phyloP scores from a whole-genome alignment of 768 basidiomycete species.

The Suillus clintonianus region DNA sequence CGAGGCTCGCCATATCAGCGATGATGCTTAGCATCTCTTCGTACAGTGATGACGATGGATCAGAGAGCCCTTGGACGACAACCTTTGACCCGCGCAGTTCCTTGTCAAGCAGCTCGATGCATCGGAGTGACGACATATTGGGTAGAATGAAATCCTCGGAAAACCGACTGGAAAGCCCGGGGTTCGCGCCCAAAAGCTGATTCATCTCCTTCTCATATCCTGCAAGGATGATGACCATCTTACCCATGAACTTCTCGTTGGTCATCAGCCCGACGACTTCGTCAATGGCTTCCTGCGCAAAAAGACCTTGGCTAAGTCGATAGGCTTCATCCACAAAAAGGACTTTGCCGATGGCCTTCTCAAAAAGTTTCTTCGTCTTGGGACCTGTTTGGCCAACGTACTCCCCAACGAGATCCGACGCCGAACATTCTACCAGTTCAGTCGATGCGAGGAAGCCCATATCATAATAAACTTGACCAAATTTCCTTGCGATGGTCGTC shows the following conservation, averaged over 20 bases:
- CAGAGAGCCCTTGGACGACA: constrained; percentile 35
- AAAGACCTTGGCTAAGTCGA: constrained; percentile 58
- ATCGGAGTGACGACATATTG: constrained; percentile 50
- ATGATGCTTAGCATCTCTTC: constrained; percentile 41
- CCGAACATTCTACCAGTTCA: constrained; percentile 68
- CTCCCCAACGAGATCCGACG: constrained; percentile 67
- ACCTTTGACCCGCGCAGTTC: constrained; percentile 49
- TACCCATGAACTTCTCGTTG: constrained; percentile 53
- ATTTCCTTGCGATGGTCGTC: constrained; percentile 61
- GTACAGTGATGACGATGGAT: constrained; percentile 31
- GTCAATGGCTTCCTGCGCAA: constrained; percentile 72
- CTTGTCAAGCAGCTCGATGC: constrained; percentile 49
- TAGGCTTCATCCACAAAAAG: constrained; percentile 78
- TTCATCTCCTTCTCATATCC: constrained; percentile 75
- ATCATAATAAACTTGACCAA: constrained; percentile 63
- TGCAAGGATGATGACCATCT: constrained; percentile 67
- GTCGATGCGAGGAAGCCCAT: constrained; percentile 55
- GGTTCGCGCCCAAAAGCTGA: constrained; percentile 54
- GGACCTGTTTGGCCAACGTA: constrained; percentile 76
- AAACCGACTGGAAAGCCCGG: constrained; percentile 69
- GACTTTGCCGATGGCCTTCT: constrained; percentile 66
- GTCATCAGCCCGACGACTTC: constrained; percentile 69
- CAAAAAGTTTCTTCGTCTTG: constrained; percentile 58
- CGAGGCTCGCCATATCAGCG: constrained; percentile 41
- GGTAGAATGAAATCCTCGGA: constrained; percentile 59